These are phyloP conservation scores for Cytidiella melzeri DNA, from an alignment of 768 basidiomycete species.

Conservation along the genomic window DNA sequence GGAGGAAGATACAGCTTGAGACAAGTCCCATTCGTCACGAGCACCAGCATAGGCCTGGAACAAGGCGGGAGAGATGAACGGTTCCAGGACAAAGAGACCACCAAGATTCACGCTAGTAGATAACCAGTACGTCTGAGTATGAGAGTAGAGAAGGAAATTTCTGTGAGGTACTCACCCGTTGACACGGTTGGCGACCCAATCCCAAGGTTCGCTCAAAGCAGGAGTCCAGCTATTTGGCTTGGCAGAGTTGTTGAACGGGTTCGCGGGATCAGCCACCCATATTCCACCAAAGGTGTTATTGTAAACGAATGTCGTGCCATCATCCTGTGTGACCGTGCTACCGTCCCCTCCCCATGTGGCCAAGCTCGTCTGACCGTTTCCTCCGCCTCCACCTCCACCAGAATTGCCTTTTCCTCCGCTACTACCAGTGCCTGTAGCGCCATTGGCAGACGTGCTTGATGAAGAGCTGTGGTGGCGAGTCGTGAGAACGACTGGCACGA, in stretches of 20 bases:
- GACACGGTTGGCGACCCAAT: constrained; percentile 55
- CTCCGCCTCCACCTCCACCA: background rate
- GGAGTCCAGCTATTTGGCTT: constrained; percentile 77
- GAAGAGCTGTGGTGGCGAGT: constrained; percentile 5
- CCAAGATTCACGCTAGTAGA: constrained; percentile 56
- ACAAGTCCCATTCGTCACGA: constrained; percentile 66
- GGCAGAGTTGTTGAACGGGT: constrained; percentile 74
- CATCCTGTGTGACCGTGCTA: constrained; percentile 51
- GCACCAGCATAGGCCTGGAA: constrained; percentile 47
- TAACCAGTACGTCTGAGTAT: background rate
- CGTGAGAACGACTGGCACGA: constrained; percentile 25
- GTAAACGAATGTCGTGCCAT: constrained; percentile 74
- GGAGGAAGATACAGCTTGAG: constrained; percentile 38
- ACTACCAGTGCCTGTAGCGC: background rate
- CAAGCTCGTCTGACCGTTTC: constrained; percentile 2
- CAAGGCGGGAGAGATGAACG: constrained; percentile 63
- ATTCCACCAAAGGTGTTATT: constrained; percentile 71
- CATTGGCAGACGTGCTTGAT: constrained; percentile 5
- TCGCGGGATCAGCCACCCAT: constrained; percentile 60
- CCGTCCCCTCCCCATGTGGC: constrained; percentile 59
- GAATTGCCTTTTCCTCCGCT: background rate
- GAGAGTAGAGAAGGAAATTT: constrained; percentile 5
- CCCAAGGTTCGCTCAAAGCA: constrained; percentile 70
- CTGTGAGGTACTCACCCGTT: constrained; percentile 40
- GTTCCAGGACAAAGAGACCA: constrained; percentile 74